These are phyloP conservation scores for Hansenula sp. DNA, from an alignment of 1,139 yeast species.

Conservation along the genomic window DNA sequence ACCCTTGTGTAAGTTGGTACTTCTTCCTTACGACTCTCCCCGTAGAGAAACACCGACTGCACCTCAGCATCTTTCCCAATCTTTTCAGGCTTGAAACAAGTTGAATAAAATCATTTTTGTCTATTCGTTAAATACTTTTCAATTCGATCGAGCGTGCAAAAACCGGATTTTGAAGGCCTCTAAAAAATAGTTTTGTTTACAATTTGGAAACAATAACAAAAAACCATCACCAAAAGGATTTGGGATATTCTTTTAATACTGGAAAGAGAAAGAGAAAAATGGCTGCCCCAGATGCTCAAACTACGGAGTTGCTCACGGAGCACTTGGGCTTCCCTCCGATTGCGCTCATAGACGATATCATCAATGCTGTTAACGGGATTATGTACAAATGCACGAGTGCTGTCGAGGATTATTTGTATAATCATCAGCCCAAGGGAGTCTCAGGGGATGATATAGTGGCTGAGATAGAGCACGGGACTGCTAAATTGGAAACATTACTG, in stretches of 20 bases:
- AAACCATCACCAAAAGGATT: constrained; percentile 1
- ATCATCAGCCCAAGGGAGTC: constrained; percentile 24
- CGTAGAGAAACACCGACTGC: not conserved
- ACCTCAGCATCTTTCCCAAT: constrained; percentile 1
- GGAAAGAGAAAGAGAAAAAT: constrained; percentile 12
- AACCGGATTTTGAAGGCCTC: not conserved
- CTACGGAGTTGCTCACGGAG: constrained; percentile 68
- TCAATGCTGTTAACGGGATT: constrained; percentile 82
- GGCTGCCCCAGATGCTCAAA: constrained; percentile 38
- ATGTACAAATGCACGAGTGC: constrained; percentile 82
- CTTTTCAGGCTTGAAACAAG: too few relatives aligned
- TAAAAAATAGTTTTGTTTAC: not conserved
- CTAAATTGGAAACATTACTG: constrained; percentile 70
- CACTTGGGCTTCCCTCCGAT: constrained; percentile 86
- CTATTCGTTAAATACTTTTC: too few relatives aligned
- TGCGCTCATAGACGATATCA: constrained; percentile 82
- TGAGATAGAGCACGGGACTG: constrained; percentile 75
- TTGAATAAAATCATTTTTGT: too few relatives aligned
- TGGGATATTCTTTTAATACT: too few relatives aligned
- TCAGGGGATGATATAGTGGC: constrained; percentile 22
- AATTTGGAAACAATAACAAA: not conserved
- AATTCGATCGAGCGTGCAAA: too few relatives aligned
- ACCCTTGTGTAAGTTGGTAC: not conserved
- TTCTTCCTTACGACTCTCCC: not conserved
- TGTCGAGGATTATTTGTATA: constrained; percentile 57